Evolutionary conservation across 2,329 filamentous ascomycete species (phyloP).

Genomic region (Pseudocercospora fijiensis): DNA sequence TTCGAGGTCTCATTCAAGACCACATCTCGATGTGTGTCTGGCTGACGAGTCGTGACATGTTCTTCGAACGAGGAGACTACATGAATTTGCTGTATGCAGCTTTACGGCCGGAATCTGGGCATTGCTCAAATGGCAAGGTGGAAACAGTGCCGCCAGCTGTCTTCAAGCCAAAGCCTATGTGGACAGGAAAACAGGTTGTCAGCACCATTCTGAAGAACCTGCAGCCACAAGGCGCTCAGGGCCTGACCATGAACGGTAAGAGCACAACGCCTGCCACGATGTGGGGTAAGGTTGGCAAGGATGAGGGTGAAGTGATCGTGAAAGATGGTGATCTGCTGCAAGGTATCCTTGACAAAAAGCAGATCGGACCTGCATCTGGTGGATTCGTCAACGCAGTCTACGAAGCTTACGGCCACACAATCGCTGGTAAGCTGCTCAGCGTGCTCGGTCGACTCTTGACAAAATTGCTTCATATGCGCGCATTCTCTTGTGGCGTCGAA

Average conservation of each 20-base stretch:
- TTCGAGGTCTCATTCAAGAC: slow-evolving; percentile 96
- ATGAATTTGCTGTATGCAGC: slow-evolving; percentile 92
- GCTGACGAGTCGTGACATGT: slow-evolving; percentile 86
- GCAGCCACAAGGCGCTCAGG: slow-evolving; percentile 70
- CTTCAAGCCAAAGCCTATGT: slow-evolving; percentile 74
- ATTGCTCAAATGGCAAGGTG: slow-evolving; percentile 79
- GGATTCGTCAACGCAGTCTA: slow-evolving; percentile 91
- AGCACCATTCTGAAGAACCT: slow-evolving; percentile 93
- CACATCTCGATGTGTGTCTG: slow-evolving; percentile 93
- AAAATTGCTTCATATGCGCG: slow-evolving; percentile 85
- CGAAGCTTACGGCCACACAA: slow-evolving; percentile 84
- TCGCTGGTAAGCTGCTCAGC: slow-evolving; percentile 84
- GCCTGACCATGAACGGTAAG: slow-evolving; percentile 75
- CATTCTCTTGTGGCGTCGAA: slow-evolving; percentile 96
- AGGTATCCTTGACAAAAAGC: slow-evolving; percentile 92
- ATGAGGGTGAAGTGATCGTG: slow-evolving; percentile 76
- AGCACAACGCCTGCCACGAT: slow-evolving; percentile 74
- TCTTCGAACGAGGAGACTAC: slow-evolving; percentile 85
- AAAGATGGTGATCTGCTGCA: slow-evolving; percentile 82
- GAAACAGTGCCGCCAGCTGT: slow-evolving; percentile 78
- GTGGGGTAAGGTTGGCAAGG: slow-evolving; percentile 65
- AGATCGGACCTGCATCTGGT: slow-evolving; percentile 82
- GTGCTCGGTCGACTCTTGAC: slow-evolving; percentile 87
- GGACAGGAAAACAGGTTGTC: slow-evolving; percentile 96
- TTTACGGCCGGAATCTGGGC: slow-evolving; percentile 83